Conservation (phyloP, 2,329 filamentous ascomycete genomes). For the Lachnellula subtilissima region DNA sequence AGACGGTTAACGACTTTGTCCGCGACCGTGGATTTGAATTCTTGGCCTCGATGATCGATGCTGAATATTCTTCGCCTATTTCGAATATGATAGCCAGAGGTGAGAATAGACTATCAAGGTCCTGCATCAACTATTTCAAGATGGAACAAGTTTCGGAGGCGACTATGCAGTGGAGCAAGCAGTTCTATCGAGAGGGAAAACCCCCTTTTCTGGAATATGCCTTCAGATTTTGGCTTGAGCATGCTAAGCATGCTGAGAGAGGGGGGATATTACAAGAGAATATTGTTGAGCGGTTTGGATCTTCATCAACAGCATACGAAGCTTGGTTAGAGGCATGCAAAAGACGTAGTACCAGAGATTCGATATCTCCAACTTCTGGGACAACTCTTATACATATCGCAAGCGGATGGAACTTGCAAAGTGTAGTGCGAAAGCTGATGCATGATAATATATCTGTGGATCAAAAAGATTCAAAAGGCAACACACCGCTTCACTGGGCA, state of each 20-base stretch:
- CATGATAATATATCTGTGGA: not conserved
- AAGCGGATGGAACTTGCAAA: conserved; percentile 1
- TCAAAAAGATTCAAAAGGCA: not conserved
- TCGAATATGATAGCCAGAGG: not conserved
- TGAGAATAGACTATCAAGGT: conserved; percentile 3
- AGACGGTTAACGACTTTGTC: conserved; percentile 35
- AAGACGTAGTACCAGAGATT: not conserved
- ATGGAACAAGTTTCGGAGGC: conserved; percentile 1
- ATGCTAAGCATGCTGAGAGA: conserved; percentile 14
- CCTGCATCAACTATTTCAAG: conserved; percentile 15
- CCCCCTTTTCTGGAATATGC: conserved; percentile 14
- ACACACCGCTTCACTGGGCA: conserved; percentile 10
- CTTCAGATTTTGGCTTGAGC: conserved; percentile 3
- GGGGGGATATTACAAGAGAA: not conserved
- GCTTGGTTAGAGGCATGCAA: conserved; percentile 5
- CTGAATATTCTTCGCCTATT: not conserved
- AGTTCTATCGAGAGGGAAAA: not conserved
- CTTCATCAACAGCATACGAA: not conserved
- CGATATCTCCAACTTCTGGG: not conserved
- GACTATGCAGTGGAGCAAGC: not conserved
- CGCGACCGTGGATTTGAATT: conserved; percentile 1
- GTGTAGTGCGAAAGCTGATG: not conserved
- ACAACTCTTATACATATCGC: conserved; percentile 8
- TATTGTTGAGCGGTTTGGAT: not conserved
- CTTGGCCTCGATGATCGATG: not conserved